Conservation (phyloP, 2,329 filamentous ascomycete genomes). For the Xylaria sp. region DNA sequence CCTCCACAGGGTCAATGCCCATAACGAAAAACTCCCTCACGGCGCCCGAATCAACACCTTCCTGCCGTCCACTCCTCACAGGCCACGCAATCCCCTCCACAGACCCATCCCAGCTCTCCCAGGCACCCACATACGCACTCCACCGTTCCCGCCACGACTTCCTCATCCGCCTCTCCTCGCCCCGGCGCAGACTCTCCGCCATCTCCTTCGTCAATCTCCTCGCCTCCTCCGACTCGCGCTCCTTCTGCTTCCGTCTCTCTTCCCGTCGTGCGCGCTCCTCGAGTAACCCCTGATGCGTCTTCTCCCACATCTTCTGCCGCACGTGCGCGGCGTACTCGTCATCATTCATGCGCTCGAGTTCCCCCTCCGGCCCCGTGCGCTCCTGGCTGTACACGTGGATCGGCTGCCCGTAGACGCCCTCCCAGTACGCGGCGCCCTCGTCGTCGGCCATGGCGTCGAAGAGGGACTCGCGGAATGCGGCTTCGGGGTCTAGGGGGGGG, state of each 20-base stretch:
- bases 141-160: slow-evolving; percentile 56
- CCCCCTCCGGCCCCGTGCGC: slow-evolving; percentile 40
- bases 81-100: slow-evolving; percentile 61
- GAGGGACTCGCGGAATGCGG: slow-evolving; percentile 84
- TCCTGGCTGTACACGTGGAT: slow-evolving; percentile 71
- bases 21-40: slow-evolving; percentile 55
- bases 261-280: slow-evolving; percentile 66
- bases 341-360: slow-evolving; percentile 81
- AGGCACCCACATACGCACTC: slow-evolving; percentile 58
- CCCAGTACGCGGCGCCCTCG: slow-evolving; percentile 92
- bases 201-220: slow-evolving; percentile 55
- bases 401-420: slow-evolving; percentile 92
- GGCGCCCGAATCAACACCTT: slow-evolving; percentile 22
- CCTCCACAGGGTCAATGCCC: slow-evolving; percentile 39
- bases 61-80: slow-evolving; percentile 53
- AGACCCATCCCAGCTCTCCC: slow-evolving; percentile 51
- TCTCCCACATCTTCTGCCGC: slow-evolving; percentile 89
- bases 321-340: slow-evolving; percentile 89
- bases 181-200: slow-evolving; percentile 62
- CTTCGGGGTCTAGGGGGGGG: slow-evolving; percentile 56
- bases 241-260: slow-evolving; percentile 47
- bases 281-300: slow-evolving; percentile 75
- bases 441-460: slow-evolving; percentile 97
- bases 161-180: slow-evolving; percentile 55
- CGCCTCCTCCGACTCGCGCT: slow-evolving; percentile 35